Percentiles rank a stretch among this genome's conserved stretches.
Evolutionary conservation across 305 asterid genomes (phyloP).

Genomic region (Solanum hybrid): DNA sequence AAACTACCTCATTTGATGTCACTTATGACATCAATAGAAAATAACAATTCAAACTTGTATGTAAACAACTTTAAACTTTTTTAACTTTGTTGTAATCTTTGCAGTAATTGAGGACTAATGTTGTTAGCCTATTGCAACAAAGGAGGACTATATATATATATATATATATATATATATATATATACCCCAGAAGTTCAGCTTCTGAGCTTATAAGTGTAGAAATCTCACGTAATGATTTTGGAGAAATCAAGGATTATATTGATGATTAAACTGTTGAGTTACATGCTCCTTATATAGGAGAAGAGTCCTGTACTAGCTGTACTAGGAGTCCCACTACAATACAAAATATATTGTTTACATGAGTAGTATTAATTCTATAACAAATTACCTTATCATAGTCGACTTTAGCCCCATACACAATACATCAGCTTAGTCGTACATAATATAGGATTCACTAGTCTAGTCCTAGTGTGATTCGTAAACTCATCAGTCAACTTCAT

Average conservation of each 20-base stretch:
- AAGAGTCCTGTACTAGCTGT: neutral
- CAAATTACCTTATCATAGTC: neutral
- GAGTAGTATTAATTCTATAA: neutral
- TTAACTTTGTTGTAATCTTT: too few relatives aligned
- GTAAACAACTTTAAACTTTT: too few relatives aligned
- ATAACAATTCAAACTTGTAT: too few relatives aligned
- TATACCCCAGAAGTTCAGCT: neutral
- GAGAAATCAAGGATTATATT: neutral
- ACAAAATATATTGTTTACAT: neutral
- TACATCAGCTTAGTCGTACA: neutral
- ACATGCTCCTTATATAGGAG: neutral
- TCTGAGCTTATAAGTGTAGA: neutral
- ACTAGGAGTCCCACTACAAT: neutral
- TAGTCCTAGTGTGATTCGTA: neutral
- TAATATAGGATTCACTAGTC: neutral
- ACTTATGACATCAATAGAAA: too few relatives aligned
- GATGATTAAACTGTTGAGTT: neutral
- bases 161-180: too few relatives aligned
- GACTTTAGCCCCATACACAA: neutral
- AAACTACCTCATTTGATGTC: too few relatives aligned
- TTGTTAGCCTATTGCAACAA: too few relatives aligned
- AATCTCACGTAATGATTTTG: neutral
- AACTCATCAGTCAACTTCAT: neutral
- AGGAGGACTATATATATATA: too few relatives aligned
- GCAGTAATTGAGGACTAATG: too few relatives aligned